Conservation (phyloP, 352 stramenopile species). For the Phytophthora pseudosyringae region DNA sequence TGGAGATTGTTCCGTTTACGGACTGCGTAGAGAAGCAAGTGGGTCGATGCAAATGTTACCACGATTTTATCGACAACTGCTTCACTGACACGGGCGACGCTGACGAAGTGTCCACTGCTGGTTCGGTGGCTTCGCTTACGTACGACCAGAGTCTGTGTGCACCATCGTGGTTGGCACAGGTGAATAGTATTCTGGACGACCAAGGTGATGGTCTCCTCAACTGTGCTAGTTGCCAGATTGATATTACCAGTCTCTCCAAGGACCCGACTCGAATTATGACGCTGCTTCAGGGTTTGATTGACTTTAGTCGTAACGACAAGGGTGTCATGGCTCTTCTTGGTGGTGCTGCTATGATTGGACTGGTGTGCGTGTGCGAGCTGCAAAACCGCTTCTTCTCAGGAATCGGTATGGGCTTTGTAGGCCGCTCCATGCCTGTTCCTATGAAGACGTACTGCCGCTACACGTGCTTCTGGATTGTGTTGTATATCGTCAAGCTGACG, state of each 20-base stretch:
- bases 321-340: slow-evolving; percentile 44
- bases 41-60: slow-evolving; percentile 55
- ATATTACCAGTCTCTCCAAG: slow-evolving; percentile 70
- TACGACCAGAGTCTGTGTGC: slow-evolving; percentile 73
- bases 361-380: slow-evolving; percentile 72
- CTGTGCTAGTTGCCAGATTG: slow-evolving; percentile 73
- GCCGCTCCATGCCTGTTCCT: slow-evolving; percentile 76
- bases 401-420: slow-evolving; percentile 80
- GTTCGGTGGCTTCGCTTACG: slow-evolving; percentile 27
- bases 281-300: slow-evolving; percentile 62
- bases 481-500: slow-evolving; percentile 81
- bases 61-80: slow-evolving; percentile 51
- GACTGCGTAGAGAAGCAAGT: slow-evolving; percentile 47
- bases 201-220: slow-evolving; percentile 64
- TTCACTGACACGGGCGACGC: slow-evolving; percentile 50
- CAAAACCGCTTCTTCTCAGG: slow-evolving; percentile 76
- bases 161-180: slow-evolving; percentile 48
- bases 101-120: slow-evolving; percentile 42
- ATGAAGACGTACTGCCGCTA: slow-evolving; percentile 82
- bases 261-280: slow-evolving; percentile 51
- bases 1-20: slow-evolving; percentile 58
- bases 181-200: slow-evolving; percentile 60
- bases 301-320: slow-evolving; percentile 43
- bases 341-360: slow-evolving; percentile 62
- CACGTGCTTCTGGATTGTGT: slow-evolving; percentile 82